Percentiles rank a stretch among this genome's conserved stretches.
phyloP scores from a whole-genome alignment of 345 rosid genomes.

The Raphanus sativus region DNA sequence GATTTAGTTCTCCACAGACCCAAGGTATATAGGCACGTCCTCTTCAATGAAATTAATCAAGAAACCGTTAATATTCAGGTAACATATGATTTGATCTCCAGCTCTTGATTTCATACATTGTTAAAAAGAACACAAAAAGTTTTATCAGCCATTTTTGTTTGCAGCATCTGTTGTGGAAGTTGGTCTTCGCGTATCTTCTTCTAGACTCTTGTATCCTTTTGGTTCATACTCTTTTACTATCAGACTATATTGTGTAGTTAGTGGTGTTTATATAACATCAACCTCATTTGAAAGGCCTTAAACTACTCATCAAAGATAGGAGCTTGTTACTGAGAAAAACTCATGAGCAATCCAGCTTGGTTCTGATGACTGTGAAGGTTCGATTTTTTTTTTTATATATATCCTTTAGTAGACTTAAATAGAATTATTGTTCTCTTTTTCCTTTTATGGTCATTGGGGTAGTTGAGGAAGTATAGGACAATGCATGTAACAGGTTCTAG shows the following conservation, averaged over 20 bases:
- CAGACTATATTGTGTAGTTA: not conserved
- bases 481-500: conserved; percentile 47
- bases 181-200: conserved; percentile 53
- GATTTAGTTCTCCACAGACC: conserved; percentile 84
- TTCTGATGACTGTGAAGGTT: conserved; percentile 27
- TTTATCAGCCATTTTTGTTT: not conserved
- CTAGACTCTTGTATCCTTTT: conserved; percentile 83
- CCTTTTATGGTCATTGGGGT: conserved; percentile 7
- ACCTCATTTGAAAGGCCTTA: too few relatives aligned
- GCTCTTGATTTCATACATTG: conserved; percentile 3
- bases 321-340: too few relatives aligned
- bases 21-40: conserved; percentile 74
- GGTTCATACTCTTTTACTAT: not conserved
- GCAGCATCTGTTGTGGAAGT: conserved; percentile 78
- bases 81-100: not conserved
- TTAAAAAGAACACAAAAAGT: not conserved
- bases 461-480: not conserved
- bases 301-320: too few relatives aligned
- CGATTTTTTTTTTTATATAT: not conserved
- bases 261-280: not conserved
- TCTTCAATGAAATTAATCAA: conserved; percentile 61
- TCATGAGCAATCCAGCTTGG: too few relatives aligned
- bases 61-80: conserved; percentile 57
- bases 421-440: not conserved
- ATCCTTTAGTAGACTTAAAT: not conserved